Evolutionary conservation across 2,329 filamentous ascomycete species (phyloP).

Genomic region (Coccinonectria pachysandricola): DNA sequence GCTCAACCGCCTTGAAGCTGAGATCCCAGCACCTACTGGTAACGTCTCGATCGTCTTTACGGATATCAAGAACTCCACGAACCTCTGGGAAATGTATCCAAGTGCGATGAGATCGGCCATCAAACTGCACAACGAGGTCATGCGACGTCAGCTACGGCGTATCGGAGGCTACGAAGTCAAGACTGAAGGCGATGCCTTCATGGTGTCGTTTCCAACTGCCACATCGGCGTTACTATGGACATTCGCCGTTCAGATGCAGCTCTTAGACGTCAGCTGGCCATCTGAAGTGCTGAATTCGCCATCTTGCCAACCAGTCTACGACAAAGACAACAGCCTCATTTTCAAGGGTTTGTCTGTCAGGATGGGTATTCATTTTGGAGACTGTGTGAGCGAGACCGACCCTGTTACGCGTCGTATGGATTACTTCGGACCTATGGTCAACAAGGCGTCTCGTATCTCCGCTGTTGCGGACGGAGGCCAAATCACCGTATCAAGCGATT

Average conservation of each 20-base stretch:
- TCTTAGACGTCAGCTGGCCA: conserved; percentile 87
- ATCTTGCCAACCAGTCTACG: conserved; percentile 70
- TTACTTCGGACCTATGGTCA: conserved; percentile 99
- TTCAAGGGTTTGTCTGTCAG: conserved; percentile 90
- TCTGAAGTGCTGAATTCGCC: conserved; percentile 82
- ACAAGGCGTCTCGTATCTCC: conserved; percentile 88
- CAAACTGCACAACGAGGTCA: conserved; percentile 93
- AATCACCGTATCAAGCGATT: conserved; percentile 93
- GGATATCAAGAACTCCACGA: conserved; percentile 97
- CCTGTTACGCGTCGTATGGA: conserved; percentile 98
- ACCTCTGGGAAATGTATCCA: conserved; percentile 90
- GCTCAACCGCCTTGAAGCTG: conserved; percentile 74
- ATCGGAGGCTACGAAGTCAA: conserved; percentile 98
- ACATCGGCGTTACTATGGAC: conserved; percentile 93
- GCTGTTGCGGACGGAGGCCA: conserved; percentile 93
- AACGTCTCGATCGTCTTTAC: conserved; percentile 94
- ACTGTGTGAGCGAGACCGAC: conserved; percentile 88
- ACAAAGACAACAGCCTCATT: conserved; percentile 79
- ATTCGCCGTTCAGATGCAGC: conserved; percentile 81
- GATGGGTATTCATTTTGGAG: conserved; percentile 96
- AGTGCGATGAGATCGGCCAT: conserved; percentile 95
- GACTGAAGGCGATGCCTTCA: conserved; percentile 98
- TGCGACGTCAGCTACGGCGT: conserved; percentile 83
- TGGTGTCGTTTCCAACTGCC: conserved; percentile 96
- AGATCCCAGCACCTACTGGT: conserved; percentile 83